phyloP scores from a whole-genome alignment of 2,329 filamentous ascomycete species.

The Penicillium sumatraense region DNA sequence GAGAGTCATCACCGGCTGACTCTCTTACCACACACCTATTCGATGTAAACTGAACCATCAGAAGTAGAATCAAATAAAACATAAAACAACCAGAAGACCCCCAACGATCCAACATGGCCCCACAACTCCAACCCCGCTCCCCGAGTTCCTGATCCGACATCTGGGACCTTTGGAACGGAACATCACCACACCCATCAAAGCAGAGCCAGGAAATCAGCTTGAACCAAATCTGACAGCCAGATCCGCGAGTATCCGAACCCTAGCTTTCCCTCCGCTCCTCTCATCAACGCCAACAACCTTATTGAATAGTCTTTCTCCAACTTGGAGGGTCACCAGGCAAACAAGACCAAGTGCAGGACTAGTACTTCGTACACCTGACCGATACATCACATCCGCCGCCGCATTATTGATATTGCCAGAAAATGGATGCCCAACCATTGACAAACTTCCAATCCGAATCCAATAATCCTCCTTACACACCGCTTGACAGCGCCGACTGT shows the following conservation, averaged over 20 bases:
- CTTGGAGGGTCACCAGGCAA: background rate
- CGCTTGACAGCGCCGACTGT: background rate
- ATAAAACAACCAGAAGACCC: background rate
- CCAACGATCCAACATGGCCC: constrained; percentile 5
- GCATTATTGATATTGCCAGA: too few species aligned
- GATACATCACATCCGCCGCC: constrained; percentile 5
- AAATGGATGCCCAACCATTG: constrained; percentile 27
- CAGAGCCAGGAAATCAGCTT: background rate
- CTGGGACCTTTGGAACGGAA: background rate
- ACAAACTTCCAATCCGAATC: constrained; percentile 13
- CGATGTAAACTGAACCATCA: background rate
- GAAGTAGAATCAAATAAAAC: constrained; percentile 1
- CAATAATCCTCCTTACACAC: background rate
- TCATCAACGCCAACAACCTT: background rate
- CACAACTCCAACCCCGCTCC: constrained; percentile 21
- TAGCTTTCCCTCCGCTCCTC: background rate
- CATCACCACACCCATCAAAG: background rate
- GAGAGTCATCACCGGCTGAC: background rate
- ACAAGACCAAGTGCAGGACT: background rate
- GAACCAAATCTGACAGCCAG: background rate
- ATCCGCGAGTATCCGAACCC: background rate
- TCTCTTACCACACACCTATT: background rate
- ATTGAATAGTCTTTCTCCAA: background rate
- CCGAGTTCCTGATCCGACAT: constrained; percentile 17
- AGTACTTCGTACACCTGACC: background rate